Evolutionary conservation across 2,329 filamentous ascomycete genomes (phyloP).

Genomic region (Sclerotinia spermophila): DNA sequence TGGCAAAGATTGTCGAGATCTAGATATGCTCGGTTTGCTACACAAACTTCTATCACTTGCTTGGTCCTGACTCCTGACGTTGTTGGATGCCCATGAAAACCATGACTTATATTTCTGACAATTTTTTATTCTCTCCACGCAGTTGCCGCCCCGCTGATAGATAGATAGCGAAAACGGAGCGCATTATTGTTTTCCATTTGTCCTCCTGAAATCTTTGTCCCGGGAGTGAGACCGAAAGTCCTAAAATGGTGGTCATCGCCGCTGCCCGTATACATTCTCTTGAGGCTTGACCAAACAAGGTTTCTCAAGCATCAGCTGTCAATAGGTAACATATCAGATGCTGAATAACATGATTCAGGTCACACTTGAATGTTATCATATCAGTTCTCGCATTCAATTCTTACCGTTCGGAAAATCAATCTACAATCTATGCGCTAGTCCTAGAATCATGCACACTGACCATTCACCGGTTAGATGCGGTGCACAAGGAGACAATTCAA

Average conservation of each 20-base stretch:
- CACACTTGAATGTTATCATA: background rate
- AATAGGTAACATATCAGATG: slow-evolving; percentile 2
- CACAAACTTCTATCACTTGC: background rate
- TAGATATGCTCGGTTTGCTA: background rate
- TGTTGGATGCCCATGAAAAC: background rate
- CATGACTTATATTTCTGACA: slow-evolving; percentile 1
- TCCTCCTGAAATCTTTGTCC: background rate
- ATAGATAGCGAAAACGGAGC: slow-evolving; percentile 7
- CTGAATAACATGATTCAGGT: slow-evolving; percentile 1
- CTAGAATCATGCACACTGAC: background rate
- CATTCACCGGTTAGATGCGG: slow-evolving; percentile 16
- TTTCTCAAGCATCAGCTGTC: slow-evolving; percentile 2
- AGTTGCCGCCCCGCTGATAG: slow-evolving; percentile 9
- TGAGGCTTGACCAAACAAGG: background rate
- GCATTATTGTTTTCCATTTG: slow-evolving; percentile 6
- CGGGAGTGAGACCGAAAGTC: background rate
- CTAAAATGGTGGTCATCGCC: slow-evolving; percentile 6
- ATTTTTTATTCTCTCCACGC: background rate
- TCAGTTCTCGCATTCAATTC: slow-evolving; percentile 15
- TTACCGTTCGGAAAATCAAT: background rate
- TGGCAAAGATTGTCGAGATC: background rate
- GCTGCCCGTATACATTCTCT: slow-evolving; percentile 3
- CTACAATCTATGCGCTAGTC: background rate
- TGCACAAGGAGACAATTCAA: background rate
- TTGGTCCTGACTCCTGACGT: background rate